Evolutionary conservation across 148 eudicot species (phyloP), one percentile per base, ranked within the genome.

Genomic region (Rhododendron griersonianum): DNA sequence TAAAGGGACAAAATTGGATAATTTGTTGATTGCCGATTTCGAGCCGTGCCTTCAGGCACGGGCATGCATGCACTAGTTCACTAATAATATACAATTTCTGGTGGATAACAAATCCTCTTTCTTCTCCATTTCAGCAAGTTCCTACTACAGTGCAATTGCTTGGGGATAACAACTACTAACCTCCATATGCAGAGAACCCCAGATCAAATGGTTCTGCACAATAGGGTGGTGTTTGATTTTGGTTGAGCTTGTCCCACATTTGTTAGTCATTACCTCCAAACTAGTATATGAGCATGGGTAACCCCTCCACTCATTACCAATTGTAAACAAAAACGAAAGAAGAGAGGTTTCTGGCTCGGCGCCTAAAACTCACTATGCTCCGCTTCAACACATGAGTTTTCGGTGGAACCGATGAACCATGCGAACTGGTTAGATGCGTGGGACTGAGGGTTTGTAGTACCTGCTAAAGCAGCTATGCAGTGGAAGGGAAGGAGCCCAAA

Each of bases 131-230:
- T n/a, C n/a, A n/a, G n/a, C n/a, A n/a, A n/a, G n/a, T n/a, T n/a
- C n/a, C n/a, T n/a, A n/a, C n/a, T n/a, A n/a, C n/a, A n/a, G n/a
- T n/a, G n/a, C n/a, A n/a, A n/a, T n/a, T n/a, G n/a, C n/a, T n/a
- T n/a, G n/a, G n/a, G n/a, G n/a, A n/a, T n/a, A 91, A 85, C 95
- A 92, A 87, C 90, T 87, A 78, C 85, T 87, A 86, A 96, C 96
- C 89, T 95, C 99, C 94, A 96, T 90, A 18, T 87, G 91, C 87
- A 96, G 73, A 41, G 95, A 93, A 84, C 83, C 86, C 99, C 98
- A 96, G 76, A 79, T 48, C 8, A 47, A n/a, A 48, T 7, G 15
- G 48, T 47, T 47, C 4, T 39, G 45, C 23, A 19, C 51, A 71
- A 23, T 11, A 11, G 11, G 2, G 76, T 25, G 76, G 41, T 71